These are phyloP conservation scores for Candida maesae DNA, from an alignment of 805 yeast species.

Conservation along the genomic window DNA sequence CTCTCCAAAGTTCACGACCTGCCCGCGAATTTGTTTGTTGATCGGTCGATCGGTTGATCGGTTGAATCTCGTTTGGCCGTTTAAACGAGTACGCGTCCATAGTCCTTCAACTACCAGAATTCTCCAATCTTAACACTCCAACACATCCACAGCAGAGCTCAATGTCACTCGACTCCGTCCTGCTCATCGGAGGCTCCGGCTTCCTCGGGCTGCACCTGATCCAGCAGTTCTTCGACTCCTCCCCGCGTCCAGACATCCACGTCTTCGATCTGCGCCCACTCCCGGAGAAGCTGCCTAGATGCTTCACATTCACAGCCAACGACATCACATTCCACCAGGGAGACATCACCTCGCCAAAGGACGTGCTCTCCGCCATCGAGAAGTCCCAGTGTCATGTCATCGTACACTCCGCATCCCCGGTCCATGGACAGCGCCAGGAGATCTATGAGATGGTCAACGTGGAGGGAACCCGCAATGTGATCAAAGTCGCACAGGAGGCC, in stretches of 20 bases:
- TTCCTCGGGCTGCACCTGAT: slow-evolving; percentile 89
- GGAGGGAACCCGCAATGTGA: slow-evolving; percentile 75
- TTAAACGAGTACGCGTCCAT: too few species aligned
- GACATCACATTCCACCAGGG: slow-evolving; percentile 67
- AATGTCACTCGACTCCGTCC: slow-evolving; percentile 40
- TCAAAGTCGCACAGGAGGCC: slow-evolving; percentile 56
- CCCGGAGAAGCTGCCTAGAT: slow-evolving; percentile 66
- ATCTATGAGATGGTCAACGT: slow-evolving; percentile 89
- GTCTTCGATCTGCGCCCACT: slow-evolving; percentile 91
- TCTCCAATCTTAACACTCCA: too few species aligned
- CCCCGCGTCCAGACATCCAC: slow-evolving; percentile 68
- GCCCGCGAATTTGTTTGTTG: too few species aligned
- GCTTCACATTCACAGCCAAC: slow-evolving; percentile 66
- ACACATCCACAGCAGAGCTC: too few species aligned
- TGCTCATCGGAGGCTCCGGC: slow-evolving; percentile 94
- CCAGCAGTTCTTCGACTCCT: slow-evolving; percentile 68
- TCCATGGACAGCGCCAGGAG: slow-evolving; percentile 81
- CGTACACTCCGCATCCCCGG: slow-evolving; percentile 95
- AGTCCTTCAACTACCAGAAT: too few species aligned
- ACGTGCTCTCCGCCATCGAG: slow-evolving; percentile 60
- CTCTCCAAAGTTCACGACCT: too few species aligned
- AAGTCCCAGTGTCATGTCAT: slow-evolving; percentile 63
- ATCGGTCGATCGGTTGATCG: too few species aligned
- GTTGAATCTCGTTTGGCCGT: too few species aligned
- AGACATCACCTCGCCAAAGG: slow-evolving; percentile 73